These are phyloP conservation scores for Sicyos edulis DNA, from an alignment of 306 rosid species.

Conservation along the genomic window DNA sequence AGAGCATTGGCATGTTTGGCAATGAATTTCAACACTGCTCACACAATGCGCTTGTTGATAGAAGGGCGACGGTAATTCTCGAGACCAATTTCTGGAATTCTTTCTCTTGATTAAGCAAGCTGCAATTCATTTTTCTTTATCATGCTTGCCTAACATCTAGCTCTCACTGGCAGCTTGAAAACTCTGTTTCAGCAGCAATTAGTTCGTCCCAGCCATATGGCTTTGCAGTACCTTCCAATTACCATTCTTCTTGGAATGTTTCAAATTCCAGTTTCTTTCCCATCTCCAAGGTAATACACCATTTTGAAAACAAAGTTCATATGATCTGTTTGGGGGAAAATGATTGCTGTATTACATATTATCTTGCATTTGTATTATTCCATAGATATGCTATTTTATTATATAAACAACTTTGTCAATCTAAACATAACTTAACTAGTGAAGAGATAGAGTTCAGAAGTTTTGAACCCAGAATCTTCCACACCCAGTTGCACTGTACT, in stretches of 20 bases:
- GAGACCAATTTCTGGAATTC: slow-evolving; percentile 23
- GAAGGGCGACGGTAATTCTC: slow-evolving; percentile 53
- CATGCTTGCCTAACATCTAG: slow-evolving; percentile 10
- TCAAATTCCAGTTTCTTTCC: slow-evolving; percentile 36
- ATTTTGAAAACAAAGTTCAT: neutral
- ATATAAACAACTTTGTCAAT: neutral
- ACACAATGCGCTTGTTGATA: slow-evolving; percentile 34
- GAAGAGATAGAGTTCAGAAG: no score
- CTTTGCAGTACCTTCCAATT: slow-evolving; percentile 29
- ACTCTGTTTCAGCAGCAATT: slow-evolving; percentile 42
- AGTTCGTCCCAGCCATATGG: slow-evolving; percentile 32
- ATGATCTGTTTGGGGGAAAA: neutral
- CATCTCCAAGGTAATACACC: slow-evolving; percentile 39
- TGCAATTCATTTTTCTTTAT: neutral
- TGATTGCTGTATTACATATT: neutral
- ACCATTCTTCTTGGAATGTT: slow-evolving; percentile 42
- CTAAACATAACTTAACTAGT: no score
- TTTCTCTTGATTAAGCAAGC: slow-evolving; percentile 1
- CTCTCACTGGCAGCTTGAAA: slow-evolving; percentile 37
- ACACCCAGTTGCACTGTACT: no score
- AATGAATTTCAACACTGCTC: slow-evolving; percentile 41
- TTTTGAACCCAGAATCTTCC: no score
- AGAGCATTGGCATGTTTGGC: slow-evolving; percentile 29
- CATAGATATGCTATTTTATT: neutral
- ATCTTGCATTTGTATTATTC: neutral